Evolutionary conservation across 2,329 filamentous ascomycete genomes (phyloP).

Genomic region (Akanthomyces dipterigenus): DNA sequence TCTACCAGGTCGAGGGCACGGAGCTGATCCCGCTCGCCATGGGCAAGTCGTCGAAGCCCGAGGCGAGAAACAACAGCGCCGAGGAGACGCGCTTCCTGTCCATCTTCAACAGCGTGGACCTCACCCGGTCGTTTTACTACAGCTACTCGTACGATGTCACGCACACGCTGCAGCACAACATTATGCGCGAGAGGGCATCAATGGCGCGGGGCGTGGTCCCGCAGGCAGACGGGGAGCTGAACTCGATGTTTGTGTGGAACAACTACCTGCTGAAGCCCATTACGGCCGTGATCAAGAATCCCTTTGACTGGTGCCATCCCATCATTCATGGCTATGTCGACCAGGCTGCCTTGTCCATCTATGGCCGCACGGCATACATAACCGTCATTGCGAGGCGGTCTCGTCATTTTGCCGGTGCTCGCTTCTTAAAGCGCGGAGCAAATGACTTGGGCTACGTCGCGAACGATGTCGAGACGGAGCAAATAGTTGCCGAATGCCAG

Average conservation of each 20-base stretch:
- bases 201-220: constrained; percentile 58
- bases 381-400: constrained; percentile 91
- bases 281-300: constrained; percentile 60
- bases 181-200: constrained; percentile 69
- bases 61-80: constrained; percentile 59
- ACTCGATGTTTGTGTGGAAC: constrained; percentile 99
- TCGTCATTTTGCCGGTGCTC: constrained; percentile 85
- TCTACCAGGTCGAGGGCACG: constrained; percentile 92
- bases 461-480: constrained; percentile 97
- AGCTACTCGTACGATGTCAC: constrained; percentile 98
- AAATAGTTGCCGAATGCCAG: constrained; percentile 90
- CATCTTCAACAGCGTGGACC: constrained; percentile 84
- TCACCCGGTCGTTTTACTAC: constrained; percentile 92
- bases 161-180: constrained; percentile 84
- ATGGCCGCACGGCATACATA: constrained; percentile 83
- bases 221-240: constrained; percentile 59
- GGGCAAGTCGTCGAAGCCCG: constrained; percentile 61
- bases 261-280: constrained; percentile 78
- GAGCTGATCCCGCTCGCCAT: constrained; percentile 84
- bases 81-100: constrained; percentile 85
- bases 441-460: constrained; percentile 95
- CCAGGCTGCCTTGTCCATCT: constrained; percentile 75
- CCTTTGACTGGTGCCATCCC: constrained; percentile 92
- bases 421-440: constrained; percentile 88
- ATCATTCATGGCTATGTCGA: constrained; percentile 96